These are phyloP conservation scores for Pulicaria dysenterica DNA, from an alignment of 129 eudicot genomes.

Conservation along the genomic window DNA sequence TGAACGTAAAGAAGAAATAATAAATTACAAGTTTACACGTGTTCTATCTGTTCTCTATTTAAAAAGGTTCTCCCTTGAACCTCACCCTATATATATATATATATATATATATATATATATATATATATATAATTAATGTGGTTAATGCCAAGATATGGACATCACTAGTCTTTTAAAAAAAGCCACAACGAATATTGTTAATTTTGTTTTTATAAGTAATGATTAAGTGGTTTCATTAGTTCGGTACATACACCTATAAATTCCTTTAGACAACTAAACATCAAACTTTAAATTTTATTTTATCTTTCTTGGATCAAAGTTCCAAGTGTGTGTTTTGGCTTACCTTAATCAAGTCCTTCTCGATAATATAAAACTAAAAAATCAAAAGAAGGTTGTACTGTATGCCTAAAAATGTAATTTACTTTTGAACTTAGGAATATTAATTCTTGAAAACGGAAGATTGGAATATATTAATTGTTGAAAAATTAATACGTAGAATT, in stretches of 20 bases:
- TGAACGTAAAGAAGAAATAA: too few relatives aligned
- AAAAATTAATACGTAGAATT: too few relatives aligned
- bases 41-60: too few relatives aligned
- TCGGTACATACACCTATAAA: slow-evolving; percentile 36
- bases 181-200: slow-evolving; percentile 5
- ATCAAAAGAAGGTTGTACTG: not conserved
- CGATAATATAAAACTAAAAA: not conserved
- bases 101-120: too few relatives aligned
- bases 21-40: too few relatives aligned
- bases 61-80: too few relatives aligned
- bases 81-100: too few relatives aligned
- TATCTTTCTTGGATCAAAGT: slow-evolving; percentile 29
- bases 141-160: slow-evolving; percentile 38
- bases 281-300: not conserved
- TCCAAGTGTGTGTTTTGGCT: slow-evolving; percentile 30
- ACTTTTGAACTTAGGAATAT: not conserved
- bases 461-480: not conserved
- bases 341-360: not conserved
- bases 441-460: not conserved
- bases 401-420: not conserved
- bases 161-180: slow-evolving; percentile 33
- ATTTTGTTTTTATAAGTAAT: slow-evolving; percentile 16
- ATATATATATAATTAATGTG: not conserved
- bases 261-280: slow-evolving; percentile 39
- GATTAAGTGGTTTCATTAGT: slow-evolving; percentile 22